phyloP scores from a whole-genome alignment of 1,284 basidiomycete genomes.

The Fistulinella cinereoalba region DNA sequence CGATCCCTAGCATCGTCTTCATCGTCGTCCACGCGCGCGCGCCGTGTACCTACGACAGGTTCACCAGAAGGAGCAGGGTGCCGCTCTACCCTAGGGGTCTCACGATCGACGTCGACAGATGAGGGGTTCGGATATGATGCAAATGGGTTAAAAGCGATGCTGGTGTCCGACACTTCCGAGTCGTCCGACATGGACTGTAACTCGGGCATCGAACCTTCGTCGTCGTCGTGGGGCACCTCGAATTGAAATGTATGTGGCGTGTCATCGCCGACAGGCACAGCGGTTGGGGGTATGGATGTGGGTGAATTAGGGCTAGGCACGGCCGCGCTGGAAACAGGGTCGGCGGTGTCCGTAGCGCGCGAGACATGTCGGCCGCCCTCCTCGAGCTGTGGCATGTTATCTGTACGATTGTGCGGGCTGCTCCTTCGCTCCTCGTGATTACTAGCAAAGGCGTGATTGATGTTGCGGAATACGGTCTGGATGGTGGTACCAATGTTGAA shows the following conservation, averaged over 20 bases:
- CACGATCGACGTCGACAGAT: conserved; percentile 31
- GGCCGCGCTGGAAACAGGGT: neutral
- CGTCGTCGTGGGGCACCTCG: too few species aligned
- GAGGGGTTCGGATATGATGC: conserved; percentile 4
- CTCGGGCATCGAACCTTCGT: too few species aligned
- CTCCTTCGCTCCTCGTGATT: conserved; percentile 3
- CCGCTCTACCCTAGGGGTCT: conserved; percentile 31
- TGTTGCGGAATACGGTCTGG: conserved; percentile 31
- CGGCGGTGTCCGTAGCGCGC: conserved; percentile 4
- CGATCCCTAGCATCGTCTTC: conserved; percentile 54
- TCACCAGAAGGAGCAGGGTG: conserved; percentile 26
- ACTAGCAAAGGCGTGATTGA: conserved; percentile 31
- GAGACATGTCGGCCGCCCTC: neutral
- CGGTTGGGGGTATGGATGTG: too few species aligned
- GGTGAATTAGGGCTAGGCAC: too few species aligned
- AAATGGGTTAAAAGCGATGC: conserved; percentile 35
- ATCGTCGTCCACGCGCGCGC: conserved; percentile 53
- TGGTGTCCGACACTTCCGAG: conserved; percentile 31
- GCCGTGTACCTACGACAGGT: conserved; percentile 35
- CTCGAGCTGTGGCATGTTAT: conserved; percentile 3
- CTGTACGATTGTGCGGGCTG: neutral
- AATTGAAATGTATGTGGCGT: too few species aligned
- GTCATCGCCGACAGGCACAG: too few species aligned
- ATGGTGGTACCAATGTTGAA: conserved; percentile 29
- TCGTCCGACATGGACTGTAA: conserved; percentile 41